Conservation (phyloP, 495 filamentous ascomycete genomes). For the Jackrogersella minutella region DNA sequence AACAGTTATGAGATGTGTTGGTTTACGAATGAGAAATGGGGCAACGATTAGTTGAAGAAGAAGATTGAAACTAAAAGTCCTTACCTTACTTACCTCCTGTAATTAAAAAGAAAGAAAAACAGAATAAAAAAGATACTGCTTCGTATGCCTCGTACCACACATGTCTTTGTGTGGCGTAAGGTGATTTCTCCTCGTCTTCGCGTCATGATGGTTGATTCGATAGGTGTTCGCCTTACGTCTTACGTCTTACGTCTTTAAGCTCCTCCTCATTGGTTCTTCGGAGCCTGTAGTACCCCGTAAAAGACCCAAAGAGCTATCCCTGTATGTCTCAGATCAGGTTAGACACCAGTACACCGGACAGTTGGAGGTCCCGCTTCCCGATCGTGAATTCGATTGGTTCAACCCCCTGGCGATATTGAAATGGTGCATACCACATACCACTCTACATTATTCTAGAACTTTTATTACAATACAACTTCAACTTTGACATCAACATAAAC, state of each 20-base stretch:
- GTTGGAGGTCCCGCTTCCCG: slow-evolving; percentile 26
- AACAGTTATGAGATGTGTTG: too few relatives aligned
- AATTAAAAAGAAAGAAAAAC: too few relatives aligned
- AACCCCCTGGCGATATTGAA: too few relatives aligned
- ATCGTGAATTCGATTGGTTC: slow-evolving; percentile 13
- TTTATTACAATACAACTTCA: too few relatives aligned
- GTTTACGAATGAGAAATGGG: background rate
- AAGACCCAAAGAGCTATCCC: background rate
- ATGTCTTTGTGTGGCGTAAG: background rate
- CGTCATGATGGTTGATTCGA: slow-evolving; percentile 27
- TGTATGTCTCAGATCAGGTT: slow-evolving; percentile 11
- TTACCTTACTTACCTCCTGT: too few relatives aligned
- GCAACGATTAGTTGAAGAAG: background rate
- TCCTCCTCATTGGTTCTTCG: slow-evolving; percentile 23
- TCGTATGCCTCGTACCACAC: background rate
- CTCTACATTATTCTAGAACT: too few relatives aligned
- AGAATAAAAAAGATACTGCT: too few relatives aligned
- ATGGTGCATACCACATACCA: too few relatives aligned
- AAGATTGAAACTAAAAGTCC: too few relatives aligned
- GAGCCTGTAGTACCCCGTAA: background rate
- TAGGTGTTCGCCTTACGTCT: slow-evolving; percentile 6
- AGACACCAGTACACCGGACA: slow-evolving; percentile 18
- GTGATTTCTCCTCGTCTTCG: slow-evolving; percentile 36
- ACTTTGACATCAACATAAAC: too few relatives aligned
- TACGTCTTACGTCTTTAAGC: slow-evolving; percentile 5